Evolutionary conservation across 768 basidiomycete genomes (phyloP).

Genomic region (Tephrocybe sp.): DNA sequence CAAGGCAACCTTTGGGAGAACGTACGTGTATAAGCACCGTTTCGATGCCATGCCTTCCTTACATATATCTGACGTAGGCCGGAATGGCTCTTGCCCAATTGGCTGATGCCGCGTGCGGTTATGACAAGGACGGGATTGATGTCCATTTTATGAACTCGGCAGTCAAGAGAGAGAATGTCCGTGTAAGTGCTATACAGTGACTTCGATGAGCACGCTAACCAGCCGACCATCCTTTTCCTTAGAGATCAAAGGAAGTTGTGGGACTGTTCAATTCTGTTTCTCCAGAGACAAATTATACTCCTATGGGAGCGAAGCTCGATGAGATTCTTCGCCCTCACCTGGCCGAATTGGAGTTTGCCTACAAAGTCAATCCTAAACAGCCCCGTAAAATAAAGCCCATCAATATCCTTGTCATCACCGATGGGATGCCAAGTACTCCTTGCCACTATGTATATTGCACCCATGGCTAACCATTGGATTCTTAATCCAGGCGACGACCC

Average conservation of each 20-base stretch:
- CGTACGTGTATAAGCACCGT: constrained; percentile 30
- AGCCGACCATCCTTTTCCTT: neutral
- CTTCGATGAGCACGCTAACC: no score
- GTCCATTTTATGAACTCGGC: constrained; percentile 57
- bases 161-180: neutral
- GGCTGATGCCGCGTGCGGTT: constrained; percentile 45
- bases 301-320: constrained; percentile 38
- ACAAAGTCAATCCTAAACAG: constrained; percentile 17
- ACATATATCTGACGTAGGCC: constrained; percentile 29
- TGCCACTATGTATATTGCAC: neutral
- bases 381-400: constrained; percentile 45
- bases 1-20: constrained; percentile 46
- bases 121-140: constrained; percentile 62
- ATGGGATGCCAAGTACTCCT: constrained; percentile 54
- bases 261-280: constrained; percentile 42
- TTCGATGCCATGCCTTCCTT: neutral
- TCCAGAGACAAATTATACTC: constrained; percentile 42
- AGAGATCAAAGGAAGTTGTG: constrained; percentile 25
- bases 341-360: constrained; percentile 24
- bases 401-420: constrained; percentile 63
- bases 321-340: constrained; percentile 30
- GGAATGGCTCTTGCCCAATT: constrained; percentile 46
- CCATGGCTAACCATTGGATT: neutral
- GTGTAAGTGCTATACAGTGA: no score
- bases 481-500: constrained; percentile 48